Percentiles rank a stretch among this genome's conserved stretches.
Evolutionary conservation across 2,329 filamentous ascomycete genomes (phyloP).

Genomic region (Xylaria sp.): DNA sequence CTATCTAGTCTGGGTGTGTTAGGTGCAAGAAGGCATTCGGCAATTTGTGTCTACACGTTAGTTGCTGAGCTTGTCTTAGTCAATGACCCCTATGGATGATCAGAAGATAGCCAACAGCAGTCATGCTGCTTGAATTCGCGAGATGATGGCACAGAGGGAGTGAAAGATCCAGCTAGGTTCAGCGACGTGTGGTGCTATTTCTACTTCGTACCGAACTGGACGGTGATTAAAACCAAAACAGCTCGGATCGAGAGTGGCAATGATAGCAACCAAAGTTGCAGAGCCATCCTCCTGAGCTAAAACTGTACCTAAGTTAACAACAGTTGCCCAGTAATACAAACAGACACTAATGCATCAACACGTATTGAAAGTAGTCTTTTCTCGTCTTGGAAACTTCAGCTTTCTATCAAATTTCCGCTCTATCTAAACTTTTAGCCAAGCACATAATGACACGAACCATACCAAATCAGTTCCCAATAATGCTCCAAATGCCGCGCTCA

Average conservation of each 20-base stretch:
- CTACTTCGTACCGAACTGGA: not conserved
- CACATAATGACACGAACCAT: no score
- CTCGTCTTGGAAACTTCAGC: no score
- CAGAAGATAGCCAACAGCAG: not conserved
- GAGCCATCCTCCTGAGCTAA: not conserved
- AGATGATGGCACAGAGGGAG: not conserved
- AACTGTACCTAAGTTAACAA: not conserved
- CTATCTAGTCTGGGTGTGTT: not conserved
- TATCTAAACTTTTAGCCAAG: no score
- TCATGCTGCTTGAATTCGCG: not conserved
- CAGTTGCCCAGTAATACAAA: not conserved
- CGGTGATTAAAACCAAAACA: not conserved
- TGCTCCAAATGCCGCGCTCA: no score
- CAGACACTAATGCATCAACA: not conserved
- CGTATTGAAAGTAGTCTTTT: no score
- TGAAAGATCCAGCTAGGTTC: not conserved
- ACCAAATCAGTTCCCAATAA: no score
- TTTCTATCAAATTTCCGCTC: no score
- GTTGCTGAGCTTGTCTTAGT: not conserved
- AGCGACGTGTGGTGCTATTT: not conserved
- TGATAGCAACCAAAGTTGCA: not conserved
- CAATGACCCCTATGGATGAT: not conserved
- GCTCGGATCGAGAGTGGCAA: not conserved
- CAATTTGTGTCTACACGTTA: not conserved
- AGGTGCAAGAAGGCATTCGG: not conserved